A percentile compares a stretch with the other conserved stretches of the same genome.
These are phyloP conservation scores for Rhizophora mangle DNA, from an alignment of 345 rosid species.

Conservation along the genomic window DNA sequence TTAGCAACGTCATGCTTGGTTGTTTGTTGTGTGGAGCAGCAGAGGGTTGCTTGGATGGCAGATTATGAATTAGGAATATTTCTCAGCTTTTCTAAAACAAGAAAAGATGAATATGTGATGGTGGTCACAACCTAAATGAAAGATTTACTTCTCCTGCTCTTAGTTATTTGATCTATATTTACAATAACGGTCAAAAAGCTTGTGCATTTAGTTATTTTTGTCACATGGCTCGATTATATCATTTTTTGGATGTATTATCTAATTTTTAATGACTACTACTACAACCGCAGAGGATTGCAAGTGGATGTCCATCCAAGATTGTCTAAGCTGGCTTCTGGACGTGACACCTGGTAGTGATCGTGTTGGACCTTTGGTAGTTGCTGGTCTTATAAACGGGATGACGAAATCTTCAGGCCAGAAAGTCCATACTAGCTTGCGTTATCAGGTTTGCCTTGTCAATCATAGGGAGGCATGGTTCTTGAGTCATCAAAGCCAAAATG, in stretches of 20 bases:
- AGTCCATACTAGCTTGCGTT: slow-evolving; percentile 38
- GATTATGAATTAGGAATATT: not conserved
- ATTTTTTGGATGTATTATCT: not conserved
- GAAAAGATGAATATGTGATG: not conserved
- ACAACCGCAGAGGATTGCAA: slow-evolving; percentile 47
- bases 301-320: slow-evolving; percentile 65
- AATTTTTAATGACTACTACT: slow-evolving; percentile 3
- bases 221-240: not conserved
- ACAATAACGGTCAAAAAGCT: not conserved
- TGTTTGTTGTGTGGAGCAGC: no score
- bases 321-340: slow-evolving; percentile 47
- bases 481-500: no score
- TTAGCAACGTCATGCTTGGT: not conserved
- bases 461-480: no score
- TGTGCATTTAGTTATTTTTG: not conserved
- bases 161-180: not conserved
- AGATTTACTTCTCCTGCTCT: not conserved
- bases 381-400: slow-evolving; percentile 50
- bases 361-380: slow-evolving; percentile 51
- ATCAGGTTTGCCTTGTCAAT: slow-evolving; percentile 49
- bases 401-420: slow-evolving; percentile 32
- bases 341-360: slow-evolving; percentile 62
- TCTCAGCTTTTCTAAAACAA: not conserved
- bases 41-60: no score
- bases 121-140: not conserved